These are phyloP conservation scores for Exsudoporus frostii DNA, from an alignment of 768 basidiomycete genomes.

Conservation along the genomic window DNA sequence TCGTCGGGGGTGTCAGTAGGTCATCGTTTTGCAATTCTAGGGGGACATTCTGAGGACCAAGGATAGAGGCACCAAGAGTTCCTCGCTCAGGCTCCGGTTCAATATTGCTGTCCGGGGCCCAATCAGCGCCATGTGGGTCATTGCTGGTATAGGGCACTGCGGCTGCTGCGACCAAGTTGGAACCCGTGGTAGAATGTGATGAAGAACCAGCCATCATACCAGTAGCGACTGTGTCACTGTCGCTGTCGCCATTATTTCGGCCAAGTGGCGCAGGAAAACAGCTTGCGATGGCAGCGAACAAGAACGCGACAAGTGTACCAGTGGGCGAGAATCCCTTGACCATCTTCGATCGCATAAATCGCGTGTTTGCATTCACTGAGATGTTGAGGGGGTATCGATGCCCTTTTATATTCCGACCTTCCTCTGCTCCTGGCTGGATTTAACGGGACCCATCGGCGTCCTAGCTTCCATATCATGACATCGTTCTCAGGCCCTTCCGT, in stretches of 20 bases:
- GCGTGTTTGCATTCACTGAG: background rate
- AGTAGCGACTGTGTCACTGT: background rate
- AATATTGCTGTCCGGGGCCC: conserved; percentile 30
- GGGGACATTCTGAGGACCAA: conserved; percentile 55
- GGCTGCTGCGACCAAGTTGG: conserved; percentile 25
- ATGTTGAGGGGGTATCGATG: background rate
- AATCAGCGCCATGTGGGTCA: conserved; percentile 42
- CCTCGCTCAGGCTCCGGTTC: conserved; percentile 41
- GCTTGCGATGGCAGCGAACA: conserved; percentile 1
- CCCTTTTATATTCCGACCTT: background rate
- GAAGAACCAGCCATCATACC: background rate
- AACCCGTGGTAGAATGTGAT: background rate
- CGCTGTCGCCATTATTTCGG: background rate
- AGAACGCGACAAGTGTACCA: conserved; percentile 2
- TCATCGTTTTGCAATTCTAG: conserved; percentile 57
- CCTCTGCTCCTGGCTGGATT: background rate
- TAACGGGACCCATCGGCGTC: background rate
- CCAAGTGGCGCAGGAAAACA: background rate
- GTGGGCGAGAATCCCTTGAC: background rate
- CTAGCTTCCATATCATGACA: background rate
- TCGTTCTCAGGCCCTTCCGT: background rate
- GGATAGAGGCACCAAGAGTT: conserved; percentile 40
- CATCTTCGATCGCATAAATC: conserved; percentile 1
- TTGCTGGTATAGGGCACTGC: conserved; percentile 38
- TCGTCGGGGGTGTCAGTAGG: conserved; percentile 52